Evolutionary conservation across 1,139 yeast species (phyloP).

Genomic region (Diutina rugosa): DNA sequence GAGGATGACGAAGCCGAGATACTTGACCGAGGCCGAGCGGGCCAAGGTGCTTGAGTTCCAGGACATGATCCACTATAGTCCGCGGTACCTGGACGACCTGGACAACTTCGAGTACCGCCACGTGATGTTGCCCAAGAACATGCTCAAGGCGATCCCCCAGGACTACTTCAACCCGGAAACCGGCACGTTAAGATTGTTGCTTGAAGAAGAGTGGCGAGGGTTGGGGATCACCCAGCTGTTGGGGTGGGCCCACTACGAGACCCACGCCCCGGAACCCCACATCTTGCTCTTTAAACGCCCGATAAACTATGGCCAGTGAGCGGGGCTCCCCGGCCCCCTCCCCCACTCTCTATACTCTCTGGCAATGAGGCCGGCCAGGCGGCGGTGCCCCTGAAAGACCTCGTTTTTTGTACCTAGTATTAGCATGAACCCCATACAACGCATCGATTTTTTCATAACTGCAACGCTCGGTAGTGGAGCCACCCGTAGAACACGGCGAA

Average conservation of each 20-base stretch:
- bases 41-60: constrained; percentile 83
- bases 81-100: constrained; percentile 80
- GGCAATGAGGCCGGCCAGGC: not conserved
- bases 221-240: constrained; percentile 93
- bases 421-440: not conserved
- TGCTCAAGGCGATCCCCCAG: constrained; percentile 91
- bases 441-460: not conserved
- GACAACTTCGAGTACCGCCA: constrained; percentile 62
- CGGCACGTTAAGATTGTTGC: constrained; percentile 79
- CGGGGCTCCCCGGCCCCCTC: not conserved
- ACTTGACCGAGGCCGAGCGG: constrained; percentile 71
- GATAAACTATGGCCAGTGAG: constrained; percentile 15
- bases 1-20: constrained; percentile 39
- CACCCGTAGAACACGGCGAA: constrained; percentile 72
- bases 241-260: constrained; percentile 98
- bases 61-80: constrained; percentile 90
- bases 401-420: not conserved
- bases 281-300: constrained; percentile 78
- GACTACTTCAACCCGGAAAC: constrained; percentile 93
- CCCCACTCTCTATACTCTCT: not conserved
- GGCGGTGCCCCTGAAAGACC: not conserved
- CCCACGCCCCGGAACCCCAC: constrained; percentile 98
- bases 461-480: constrained; percentile 17
- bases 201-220: constrained; percentile 98
- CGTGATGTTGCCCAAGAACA: constrained; percentile 91